Base-by-base conservation (phyloP, 345 rosid species). In the Odontarrhena argentea region DNA sequence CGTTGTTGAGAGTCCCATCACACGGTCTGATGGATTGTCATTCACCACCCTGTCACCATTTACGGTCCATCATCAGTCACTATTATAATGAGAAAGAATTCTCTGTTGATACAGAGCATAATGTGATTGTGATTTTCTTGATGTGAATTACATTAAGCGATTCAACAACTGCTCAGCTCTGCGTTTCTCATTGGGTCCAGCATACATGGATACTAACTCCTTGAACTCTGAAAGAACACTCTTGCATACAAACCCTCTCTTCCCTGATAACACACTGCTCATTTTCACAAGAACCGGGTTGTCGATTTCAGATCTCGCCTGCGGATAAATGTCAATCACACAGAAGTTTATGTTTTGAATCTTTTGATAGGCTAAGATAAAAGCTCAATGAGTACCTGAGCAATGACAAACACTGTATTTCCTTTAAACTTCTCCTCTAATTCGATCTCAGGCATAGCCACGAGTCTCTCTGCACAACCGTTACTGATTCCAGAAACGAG, bases 401-500 rank as follows among this genome's bases (percentile, higher is more conserved):
- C 82, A 73, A 85, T 81, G 69, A 94, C 88, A 64, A 94, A 94
- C 36, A 82, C 85, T 5, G 77, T 48, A 35, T 94, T 94, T 30
- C 96, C 97, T 83, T 94, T 88, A 55, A 94, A 94, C 66, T 76
- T 82, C 41, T 70, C 76, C 64, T 75, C 83, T 80, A 91, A 42
- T 44, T 82, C 82, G 35, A 28, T 55, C 74, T 82, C 79, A 55
- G 84, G 78, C 0, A 59, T 61, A 8, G 69, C 75, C 74, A 91
- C 45, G 55, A 91, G 78, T 63, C 76, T 80, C 55, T 80, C 77
- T 2, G 87, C 80, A 66, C 86, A 82, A 36, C 89, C 97, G 65
- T 94, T 94, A 63, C 87, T 82, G 69, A 94, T 88, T 55, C 91
- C 97, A 4, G 96, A 94, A 15, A 94, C 91, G 11, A 87, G 61